phyloP scores from a whole-genome alignment of 148 eudicot genomes.

The Camellia sinensis region DNA sequence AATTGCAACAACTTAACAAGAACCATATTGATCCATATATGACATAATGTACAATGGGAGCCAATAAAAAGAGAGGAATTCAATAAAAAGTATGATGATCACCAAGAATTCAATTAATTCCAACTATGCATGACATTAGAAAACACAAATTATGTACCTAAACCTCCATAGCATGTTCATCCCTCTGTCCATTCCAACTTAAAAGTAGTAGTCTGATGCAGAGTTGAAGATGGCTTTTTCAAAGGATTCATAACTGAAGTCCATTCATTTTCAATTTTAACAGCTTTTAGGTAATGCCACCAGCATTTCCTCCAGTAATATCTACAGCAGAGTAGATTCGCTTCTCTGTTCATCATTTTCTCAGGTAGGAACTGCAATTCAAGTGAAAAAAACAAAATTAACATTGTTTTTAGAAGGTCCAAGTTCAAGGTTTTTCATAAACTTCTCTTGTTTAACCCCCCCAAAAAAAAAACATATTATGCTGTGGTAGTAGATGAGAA shows the following conservation, averaged over 20 bases:
- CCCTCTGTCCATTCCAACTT: conserved; percentile 13
- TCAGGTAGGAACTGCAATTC: conserved; percentile 3
- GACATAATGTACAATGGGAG: not conserved
- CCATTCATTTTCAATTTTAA: not conserved
- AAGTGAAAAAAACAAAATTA: not conserved
- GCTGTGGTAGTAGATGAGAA: not conserved
- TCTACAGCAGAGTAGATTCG: conserved; percentile 29
- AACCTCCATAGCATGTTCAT: not conserved
- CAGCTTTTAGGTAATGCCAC: conserved; percentile 32
- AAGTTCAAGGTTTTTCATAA: not conserved
- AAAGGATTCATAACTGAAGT: not conserved
- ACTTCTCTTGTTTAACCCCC: not conserved
- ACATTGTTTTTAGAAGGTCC: not conserved
- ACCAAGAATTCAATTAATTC: not conserved
- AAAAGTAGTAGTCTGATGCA: not conserved
- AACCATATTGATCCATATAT: not conserved
- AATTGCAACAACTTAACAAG: not conserved
- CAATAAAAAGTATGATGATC: not conserved
- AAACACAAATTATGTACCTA: no score
- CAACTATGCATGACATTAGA: not conserved
- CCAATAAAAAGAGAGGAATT: not conserved
- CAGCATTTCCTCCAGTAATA: conserved; percentile 37
- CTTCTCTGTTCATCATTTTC: conserved; percentile 23
- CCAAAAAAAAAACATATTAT: not conserved
- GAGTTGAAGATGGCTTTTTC: not conserved